A percentile compares a stretch with the other conserved stretches of the same genome.
Evolutionary conservation across 1,139 yeast species (phyloP).

Genomic region (Taphrina communis): DNA sequence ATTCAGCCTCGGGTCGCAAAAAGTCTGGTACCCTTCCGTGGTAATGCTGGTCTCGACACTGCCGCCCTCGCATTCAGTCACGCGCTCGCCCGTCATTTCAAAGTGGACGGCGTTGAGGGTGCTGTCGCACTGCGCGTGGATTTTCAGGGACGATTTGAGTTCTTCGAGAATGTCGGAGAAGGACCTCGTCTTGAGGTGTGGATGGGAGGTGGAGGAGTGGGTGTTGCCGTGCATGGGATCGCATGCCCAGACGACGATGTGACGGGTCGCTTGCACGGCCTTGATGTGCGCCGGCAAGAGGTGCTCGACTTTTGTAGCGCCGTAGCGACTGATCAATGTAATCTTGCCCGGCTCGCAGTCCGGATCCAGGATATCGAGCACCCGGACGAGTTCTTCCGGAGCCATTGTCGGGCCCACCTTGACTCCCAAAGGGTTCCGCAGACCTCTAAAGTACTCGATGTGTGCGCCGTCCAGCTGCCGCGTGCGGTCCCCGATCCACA

Average conservation of each 20-base stretch:
- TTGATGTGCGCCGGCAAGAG: conserved; percentile 54
- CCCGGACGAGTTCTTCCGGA: conserved; percentile 52
- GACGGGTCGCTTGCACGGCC: conserved; percentile 55
- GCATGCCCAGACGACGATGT: conserved; percentile 52
- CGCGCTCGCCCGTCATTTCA: conserved; percentile 57
- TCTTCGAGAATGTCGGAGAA: conserved; percentile 56
- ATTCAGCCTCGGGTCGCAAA: conserved; percentile 56
- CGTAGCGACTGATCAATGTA: conserved; percentile 56
- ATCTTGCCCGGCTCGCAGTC: conserved; percentile 54
- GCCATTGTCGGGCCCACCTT: conserved; percentile 57
- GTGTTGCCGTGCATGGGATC: conserved; percentile 53
- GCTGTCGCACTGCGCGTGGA: conserved; percentile 52
- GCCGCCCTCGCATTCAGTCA: conserved; percentile 58
- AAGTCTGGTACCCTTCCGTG: conserved; percentile 56
- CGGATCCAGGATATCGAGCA: conserved; percentile 56
- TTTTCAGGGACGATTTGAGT: conserved; percentile 52
- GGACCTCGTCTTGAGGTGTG: conserved; percentile 56
- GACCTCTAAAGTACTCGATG: conserved; percentile 57
- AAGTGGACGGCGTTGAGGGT: conserved; percentile 55
- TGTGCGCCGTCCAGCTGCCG: conserved; percentile 57
- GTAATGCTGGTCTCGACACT: conserved; percentile 52
- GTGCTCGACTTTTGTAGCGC: conserved; percentile 52
- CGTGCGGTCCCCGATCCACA: conserved; percentile 58
- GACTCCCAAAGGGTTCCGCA: conserved; percentile 56
- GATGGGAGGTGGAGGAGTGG: conserved; percentile 52